A percentile compares a stretch with the other conserved stretches of the same genome.
Conservation (phyloP, 176 grass and related monocot species). For the Aechmea fasciata region DNA sequence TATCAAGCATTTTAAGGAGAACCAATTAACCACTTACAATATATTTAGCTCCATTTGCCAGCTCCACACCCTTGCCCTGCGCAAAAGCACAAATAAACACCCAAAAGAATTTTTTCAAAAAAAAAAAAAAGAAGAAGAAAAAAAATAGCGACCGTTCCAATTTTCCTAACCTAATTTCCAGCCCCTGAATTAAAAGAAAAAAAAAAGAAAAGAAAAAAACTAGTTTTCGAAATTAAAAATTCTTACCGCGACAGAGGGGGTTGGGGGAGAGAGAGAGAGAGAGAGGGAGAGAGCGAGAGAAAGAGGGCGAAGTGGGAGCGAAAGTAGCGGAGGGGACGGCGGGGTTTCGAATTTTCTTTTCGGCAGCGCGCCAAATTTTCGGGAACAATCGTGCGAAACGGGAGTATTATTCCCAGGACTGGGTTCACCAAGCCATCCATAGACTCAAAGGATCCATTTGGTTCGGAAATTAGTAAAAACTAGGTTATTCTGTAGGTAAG, state of each 20-base stretch:
- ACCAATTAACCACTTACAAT: not conserved
- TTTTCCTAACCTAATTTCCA: not conserved
- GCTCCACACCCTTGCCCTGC: not conserved
- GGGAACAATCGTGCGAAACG: not conserved
- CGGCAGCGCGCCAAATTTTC: not conserved
- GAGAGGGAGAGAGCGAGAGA: not conserved
- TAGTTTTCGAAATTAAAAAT: not conserved
- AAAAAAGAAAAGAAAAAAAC: not conserved
- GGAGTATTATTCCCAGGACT: not conserved
- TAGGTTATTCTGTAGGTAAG: no score
- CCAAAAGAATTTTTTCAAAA: not conserved
- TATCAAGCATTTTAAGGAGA: not conserved
- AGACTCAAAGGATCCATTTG: no score
- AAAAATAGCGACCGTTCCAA: not conserved
- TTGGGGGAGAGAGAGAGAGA: not conserved
- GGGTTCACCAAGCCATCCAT: no score
- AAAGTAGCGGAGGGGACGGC: not conserved
- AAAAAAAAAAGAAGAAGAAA: not conserved
- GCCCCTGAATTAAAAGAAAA: not conserved
- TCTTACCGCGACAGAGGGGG: not conserved
- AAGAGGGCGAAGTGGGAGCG: not conserved
- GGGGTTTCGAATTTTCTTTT: not conserved
- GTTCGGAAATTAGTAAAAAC: no score
- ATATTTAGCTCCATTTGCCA: not conserved
- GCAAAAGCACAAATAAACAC: not conserved